Base-by-base conservation (phyloP, 768 basidiomycete genomes). In the Trametopsis cervina region DNA sequence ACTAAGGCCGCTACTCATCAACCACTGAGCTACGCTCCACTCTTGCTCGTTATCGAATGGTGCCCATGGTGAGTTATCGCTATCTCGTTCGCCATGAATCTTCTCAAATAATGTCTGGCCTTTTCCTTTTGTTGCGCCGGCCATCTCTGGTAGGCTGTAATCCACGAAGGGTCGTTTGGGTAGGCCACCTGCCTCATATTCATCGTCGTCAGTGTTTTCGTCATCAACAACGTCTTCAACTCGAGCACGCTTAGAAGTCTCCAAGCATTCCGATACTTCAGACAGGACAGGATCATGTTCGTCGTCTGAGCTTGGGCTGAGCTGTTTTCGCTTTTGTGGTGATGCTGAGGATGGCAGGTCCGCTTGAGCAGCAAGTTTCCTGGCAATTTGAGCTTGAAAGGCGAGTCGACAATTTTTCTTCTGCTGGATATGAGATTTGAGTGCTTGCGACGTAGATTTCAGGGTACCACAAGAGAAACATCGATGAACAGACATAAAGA, bases 221-320 rank as follows among this genome's bases (percentile, higher is more conserved):
- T 40, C 36, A 3, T 46, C n/a, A n/a, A n/a, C n/a, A n/a, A n/a
- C n/a, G n/a, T n/a, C 49, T 13, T 52, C 50, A 40, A 47, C 40
- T 2, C 50, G 22, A 6, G 50, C 50, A 17, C 45, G 41, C 37
- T 52, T 52, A 3, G 40, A 47, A 33, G 37, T 44, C 17, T 10
- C 18, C 35, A 7, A 15, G 7, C 7, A 33, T 33, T 33, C 29
- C 15, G 29, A 7, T 33, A 15, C 9, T 33, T 7, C 9, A 33
- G 29, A 7, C 29, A 7, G 29, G 15, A 7, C 29, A 15, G 7
- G 29, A 33, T 7, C 29, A 15, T 15, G 29, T 7, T 7, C 9
- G 15, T 7, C 29, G 7, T 33, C 9, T 7, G 15, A 7, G 7
- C 15, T 15, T 33, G 9, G 15, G 29, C 9, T 33, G 29, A 33